Percentiles rank a stretch among this genome's conserved stretches.
Evolutionary conservation across 805 yeast species (phyloP).

Genomic region (Zygotorulaspora chibaensis): DNA sequence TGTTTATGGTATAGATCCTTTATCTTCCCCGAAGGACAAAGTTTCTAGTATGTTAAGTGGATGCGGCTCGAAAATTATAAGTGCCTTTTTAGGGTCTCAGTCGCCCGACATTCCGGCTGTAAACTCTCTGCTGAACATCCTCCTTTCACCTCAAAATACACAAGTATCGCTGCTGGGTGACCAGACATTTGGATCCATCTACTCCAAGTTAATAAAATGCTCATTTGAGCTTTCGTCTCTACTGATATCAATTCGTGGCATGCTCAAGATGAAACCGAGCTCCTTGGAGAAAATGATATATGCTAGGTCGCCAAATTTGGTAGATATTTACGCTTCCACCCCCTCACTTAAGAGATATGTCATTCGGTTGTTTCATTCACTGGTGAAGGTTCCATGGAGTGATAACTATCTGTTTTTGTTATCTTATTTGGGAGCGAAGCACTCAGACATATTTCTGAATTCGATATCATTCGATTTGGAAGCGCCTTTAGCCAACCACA

Average conservation of each 20-base stretch:
- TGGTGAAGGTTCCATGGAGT: constrained; percentile 56
- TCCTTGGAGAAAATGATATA: constrained; percentile 61
- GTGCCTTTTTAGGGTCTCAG: constrained; percentile 51
- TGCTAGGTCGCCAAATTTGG: constrained; percentile 50
- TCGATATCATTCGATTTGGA: constrained; percentile 58
- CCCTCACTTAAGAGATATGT: constrained; percentile 47
- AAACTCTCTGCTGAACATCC: constrained; percentile 19
- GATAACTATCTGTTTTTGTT: constrained; percentile 70
- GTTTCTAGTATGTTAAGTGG: constrained; percentile 48
- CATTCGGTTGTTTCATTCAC: constrained; percentile 50
- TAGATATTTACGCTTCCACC: constrained; percentile 51
- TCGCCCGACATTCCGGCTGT: constrained; percentile 45
- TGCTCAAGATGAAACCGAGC: constrained; percentile 49
- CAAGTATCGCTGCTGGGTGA: constrained; percentile 35
- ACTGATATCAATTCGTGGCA: constrained; percentile 54
- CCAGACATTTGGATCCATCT: constrained; percentile 16
- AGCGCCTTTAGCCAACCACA: constrained; percentile 49
- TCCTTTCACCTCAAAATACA: constrained; percentile 15
- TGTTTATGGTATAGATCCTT: constrained; percentile 51
- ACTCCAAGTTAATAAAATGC: constrained; percentile 41
- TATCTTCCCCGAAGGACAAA: constrained; percentile 35
- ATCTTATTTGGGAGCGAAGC: constrained; percentile 69
- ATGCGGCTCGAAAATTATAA: constrained; percentile 48
- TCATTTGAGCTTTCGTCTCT: constrained; percentile 54
- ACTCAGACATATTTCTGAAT: constrained; percentile 55